A percentile compares a stretch with the other conserved stretches of the same genome.
Evolutionary conservation across 2,329 filamentous ascomycete species (phyloP).

Genomic region (Talaromyces sp.): DNA sequence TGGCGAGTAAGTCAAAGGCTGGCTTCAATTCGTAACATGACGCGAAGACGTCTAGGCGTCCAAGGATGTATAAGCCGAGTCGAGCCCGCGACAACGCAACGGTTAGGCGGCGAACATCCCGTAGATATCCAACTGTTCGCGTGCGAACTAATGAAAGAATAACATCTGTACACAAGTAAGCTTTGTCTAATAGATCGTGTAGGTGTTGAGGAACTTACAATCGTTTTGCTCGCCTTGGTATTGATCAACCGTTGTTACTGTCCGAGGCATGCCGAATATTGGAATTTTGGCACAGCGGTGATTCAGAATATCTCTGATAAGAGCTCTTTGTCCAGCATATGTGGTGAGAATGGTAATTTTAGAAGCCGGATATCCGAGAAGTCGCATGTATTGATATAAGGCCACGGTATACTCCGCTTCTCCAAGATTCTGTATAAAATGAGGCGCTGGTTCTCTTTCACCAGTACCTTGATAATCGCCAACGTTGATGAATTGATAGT

Average conservation of each 20-base stretch:
- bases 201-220: slow-evolving; percentile 61
- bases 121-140: slow-evolving; percentile 82
- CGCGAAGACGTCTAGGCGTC: slow-evolving; percentile 83
- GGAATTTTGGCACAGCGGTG: slow-evolving; percentile 80
- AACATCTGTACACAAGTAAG: slow-evolving; percentile 59
- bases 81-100: slow-evolving; percentile 91
- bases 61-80: slow-evolving; percentile 86
- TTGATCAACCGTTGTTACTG: slow-evolving; percentile 93
- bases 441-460: slow-evolving; percentile 83
- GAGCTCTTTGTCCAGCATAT: slow-evolving; percentile 84
- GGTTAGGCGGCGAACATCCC: slow-evolving; percentile 88
- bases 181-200: slow-evolving; percentile 4
- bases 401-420: slow-evolving; percentile 97
- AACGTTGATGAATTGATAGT: slow-evolving; percentile 96
- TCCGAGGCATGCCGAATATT: slow-evolving; percentile 83
- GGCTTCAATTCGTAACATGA: slow-evolving; percentile 81
- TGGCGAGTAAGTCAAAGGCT: slow-evolving; percentile 75
- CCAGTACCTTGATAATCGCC: slow-evolving; percentile 87
- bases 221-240: slow-evolving; percentile 99
- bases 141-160: slow-evolving; percentile 92
- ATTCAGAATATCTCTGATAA: slow-evolving; percentile 80
- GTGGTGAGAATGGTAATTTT: slow-evolving; percentile 88
- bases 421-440: slow-evolving; percentile 94
- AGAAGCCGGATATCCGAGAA: slow-evolving; percentile 82
- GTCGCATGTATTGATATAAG: slow-evolving; percentile 93